Base-by-base conservation (phyloP, 495 filamentous ascomycete species). In the Endocarpon pusillum region DNA sequence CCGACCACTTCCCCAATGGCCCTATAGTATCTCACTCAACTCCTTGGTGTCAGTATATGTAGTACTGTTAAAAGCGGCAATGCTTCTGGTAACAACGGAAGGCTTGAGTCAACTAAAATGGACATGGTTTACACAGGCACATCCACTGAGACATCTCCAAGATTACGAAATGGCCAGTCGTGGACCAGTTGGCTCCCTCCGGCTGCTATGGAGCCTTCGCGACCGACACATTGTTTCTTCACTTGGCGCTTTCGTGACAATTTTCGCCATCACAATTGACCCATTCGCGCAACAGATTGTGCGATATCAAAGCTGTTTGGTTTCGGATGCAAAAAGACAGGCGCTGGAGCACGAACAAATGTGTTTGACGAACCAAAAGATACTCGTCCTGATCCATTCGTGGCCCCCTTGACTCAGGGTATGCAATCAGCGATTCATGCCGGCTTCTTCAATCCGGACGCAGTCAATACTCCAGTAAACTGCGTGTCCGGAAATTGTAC, bases 91-190 rank as follows among this genome's bases (percentile, higher is more conserved):
- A 9, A 20, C 46, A 6, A 36, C 41, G 6, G 34, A 32, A 24
- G 41, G 44, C 21, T 34, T 52, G 1, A 42, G 49, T 7, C 46
- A 51, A 34, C 23, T 53, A 19, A 53, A 53, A 37, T 53, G 48
- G 48, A 26, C 31, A 4, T 53, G 50, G 50, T 53, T 51, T 31
- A 25, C 27, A 25, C 5, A 19, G 7, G 15, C 18, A 1, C 36
- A 37, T 15, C 45, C 45, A 3, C 39, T 48, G 11, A 25, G 39
- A 11, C 44, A 48, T 12, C 11, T 48, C 9, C 36, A 23, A 3
- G 14, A 29, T 32, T 48, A 43, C 34, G 34, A 38, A 22, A 28
- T 34, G 8, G 45, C 45, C 27, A 31, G 35, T 16, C 24, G 29
- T 10, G 45, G 40, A 10, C 38, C 43, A 1, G 16, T 33, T 19